Evolutionary conservation across 2,329 filamentous ascomycete genomes (phyloP), one percentile per base, ranked within the genome.

Genomic region (Talaromyces sp.): DNA sequence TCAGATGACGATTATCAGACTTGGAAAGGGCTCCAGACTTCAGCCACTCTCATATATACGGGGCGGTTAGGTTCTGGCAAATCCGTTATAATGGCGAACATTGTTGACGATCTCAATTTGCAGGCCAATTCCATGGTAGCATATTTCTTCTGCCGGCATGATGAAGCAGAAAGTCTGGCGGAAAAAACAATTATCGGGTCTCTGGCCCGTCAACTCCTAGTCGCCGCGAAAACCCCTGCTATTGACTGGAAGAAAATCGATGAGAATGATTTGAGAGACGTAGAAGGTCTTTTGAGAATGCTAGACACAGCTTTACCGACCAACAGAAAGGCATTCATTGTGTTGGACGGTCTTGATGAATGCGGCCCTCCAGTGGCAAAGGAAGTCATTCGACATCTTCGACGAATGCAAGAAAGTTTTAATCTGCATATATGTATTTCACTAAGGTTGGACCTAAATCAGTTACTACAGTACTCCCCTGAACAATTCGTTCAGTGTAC

Each of bases 11-110:
- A 69, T 46, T 77, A 76, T 56, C 46, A 65, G 44, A 48, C 67
- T 5, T 76, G 72, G 75, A 76, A 66, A 66, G 60, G 12, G 9
- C n/a, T 44, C 28, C 25, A 58, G 18, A 21, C 61, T 25, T 66
- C 72, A 33, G 66, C 58, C 42, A 76, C 77, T 0, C 62, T 82
- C 0, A 1, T 80, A 0, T 75, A 68, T 33, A 71, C 59, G 9
- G 79, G 79, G 4, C 80, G 77, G 50, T 68, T 82, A 0, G 79
- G 80, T 1, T 76, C 74, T 0, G 79, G 80, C 0, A 82, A 82
- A 62, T 80, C 80, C 0, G 78, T 82, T 1, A 57, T 77, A 7
- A 54, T 81, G 3, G 79, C 80, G 1, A 82, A 80, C 58, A 72
- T 82, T 0, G 70, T 81, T 0, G 73, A 77, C 55, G 73, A 79